A percentile compares a stretch with the other conserved stretches of the same genome.
phyloP scores from a whole-genome alignment of 2,329 filamentous ascomycete species.

The Colletotrichum sp. region DNA sequence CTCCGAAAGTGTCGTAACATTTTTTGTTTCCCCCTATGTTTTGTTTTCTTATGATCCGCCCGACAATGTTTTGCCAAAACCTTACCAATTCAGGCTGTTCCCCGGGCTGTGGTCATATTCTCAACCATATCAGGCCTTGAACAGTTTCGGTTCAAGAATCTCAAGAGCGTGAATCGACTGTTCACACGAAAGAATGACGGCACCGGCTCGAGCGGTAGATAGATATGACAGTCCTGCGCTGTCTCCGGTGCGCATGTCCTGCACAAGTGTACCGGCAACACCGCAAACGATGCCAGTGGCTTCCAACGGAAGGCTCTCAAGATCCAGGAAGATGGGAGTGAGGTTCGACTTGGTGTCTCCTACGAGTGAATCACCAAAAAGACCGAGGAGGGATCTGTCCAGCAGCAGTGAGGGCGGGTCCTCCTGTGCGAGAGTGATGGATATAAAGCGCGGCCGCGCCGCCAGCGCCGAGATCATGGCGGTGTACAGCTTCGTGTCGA shows the following conservation, averaged over 20 bases:
- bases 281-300: constrained; percentile 96
- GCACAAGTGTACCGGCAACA: constrained; percentile 82
- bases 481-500: constrained; percentile 69
- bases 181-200: constrained; percentile 81
- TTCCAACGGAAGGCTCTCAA: constrained; percentile 81
- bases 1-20: background rate
- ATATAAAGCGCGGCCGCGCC: constrained; percentile 73
- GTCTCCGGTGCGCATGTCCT: constrained; percentile 65
- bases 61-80: background rate
- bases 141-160: constrained; percentile 64
- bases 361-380: constrained; percentile 77
- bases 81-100: background rate
- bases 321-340: constrained; percentile 87
- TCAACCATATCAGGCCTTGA: constrained; percentile 29
- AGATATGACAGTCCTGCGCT: constrained; percentile 86
- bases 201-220: constrained; percentile 86
- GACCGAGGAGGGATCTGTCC: constrained; percentile 68
- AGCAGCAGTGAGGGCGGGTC: constrained; percentile 78
- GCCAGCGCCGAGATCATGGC: constrained; percentile 66
- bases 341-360: constrained; percentile 75
- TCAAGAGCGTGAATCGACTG: constrained; percentile 77
- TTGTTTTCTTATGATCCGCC: background rate
- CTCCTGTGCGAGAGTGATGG: constrained; percentile 73
- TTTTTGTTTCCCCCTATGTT: background rate
- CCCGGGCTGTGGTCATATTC: background rate